Base-by-base conservation (phyloP, 2,329 filamentous ascomycete species). In the Cladosporium oxysporum region DNA sequence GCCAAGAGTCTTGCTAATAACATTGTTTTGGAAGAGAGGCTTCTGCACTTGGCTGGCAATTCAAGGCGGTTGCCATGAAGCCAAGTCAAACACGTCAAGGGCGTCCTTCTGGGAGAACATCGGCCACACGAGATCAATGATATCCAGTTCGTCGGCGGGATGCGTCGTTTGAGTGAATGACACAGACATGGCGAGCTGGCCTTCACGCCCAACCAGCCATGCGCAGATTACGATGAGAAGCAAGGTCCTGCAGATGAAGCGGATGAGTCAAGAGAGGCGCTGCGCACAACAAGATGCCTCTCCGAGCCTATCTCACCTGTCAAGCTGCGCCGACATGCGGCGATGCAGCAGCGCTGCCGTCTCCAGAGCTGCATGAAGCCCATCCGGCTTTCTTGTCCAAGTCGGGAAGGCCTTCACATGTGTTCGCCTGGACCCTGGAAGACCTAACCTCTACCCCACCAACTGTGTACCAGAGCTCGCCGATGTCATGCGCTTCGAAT, bases 401-500 rank as follows among this genome's bases (percentile, higher is more conserved):
- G 53, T 35, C 12, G 61, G 61, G 52, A 63, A 57, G 31, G 37
- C 11, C 50, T 63, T 57, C 41, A 62, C 59, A 29, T 62, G 11
- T 21, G 31, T 26, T 18, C 57, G 33, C 21, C 35, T 55, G 35
- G 61, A 63, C 49, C 49, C 49, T 62, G 50, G 61, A 35, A 16
- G n/a, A 21, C 14, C 23, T 26, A 35, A 62, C 21, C 60, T 35
- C 33, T 63, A 57, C 61, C 61, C 61, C 61, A 63, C 41, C 61
- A 50, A 31, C 16, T 57, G 26, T 53, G 31, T 57, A 57, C 49
- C 50, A 37, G 29, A 62, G 21, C 59, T 10, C 1, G 18, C 16
- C 44, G 60, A 63, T 57, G 50, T 44, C 61, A 57, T 63, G 33
- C 61, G 61, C 33, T 55, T 63, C 37, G 23, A 37, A 33, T 63